These are phyloP conservation scores for Lasiodiplodia gonubiensis DNA, from an alignment of 2,329 filamentous ascomycete species.

Conservation along the genomic window DNA sequence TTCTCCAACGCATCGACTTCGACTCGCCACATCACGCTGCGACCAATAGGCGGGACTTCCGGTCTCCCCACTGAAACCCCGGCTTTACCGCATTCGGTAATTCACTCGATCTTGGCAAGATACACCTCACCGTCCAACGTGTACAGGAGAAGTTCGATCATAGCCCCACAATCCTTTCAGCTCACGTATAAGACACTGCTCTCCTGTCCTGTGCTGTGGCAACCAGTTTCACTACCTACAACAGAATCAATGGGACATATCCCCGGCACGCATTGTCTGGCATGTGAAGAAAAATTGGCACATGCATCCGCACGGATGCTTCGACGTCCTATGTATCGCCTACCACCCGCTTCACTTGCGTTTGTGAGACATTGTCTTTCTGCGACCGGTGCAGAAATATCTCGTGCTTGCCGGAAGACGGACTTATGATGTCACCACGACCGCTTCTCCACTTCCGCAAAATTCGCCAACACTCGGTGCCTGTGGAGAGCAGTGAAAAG, in stretches of 20 bases:
- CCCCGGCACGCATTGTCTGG: neutral
- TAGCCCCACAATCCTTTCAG: neutral
- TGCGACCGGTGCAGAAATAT: neutral
- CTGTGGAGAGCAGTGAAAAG: too few species aligned
- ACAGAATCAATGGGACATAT: neutral
- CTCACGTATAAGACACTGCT: neutral
- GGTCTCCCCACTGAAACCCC: slow-evolving; percentile 6
- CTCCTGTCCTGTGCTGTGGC: neutral
- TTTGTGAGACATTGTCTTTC: neutral
- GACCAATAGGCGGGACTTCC: neutral
- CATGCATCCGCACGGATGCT: neutral
- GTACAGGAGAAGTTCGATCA: neutral
- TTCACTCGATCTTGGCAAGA: neutral
- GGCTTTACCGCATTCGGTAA: slow-evolving; percentile 13
- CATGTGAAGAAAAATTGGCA: neutral
- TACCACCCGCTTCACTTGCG: neutral
- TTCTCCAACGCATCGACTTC: neutral
- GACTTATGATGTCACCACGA: neutral
- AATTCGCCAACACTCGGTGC: neutral
- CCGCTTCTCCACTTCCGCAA: neutral
- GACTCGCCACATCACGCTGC: neutral
- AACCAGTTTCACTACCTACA: neutral
- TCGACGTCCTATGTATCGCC: neutral
- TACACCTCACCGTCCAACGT: neutral
- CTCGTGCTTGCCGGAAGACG: neutral